A percentile compares a stretch with the other conserved stretches of the same genome.
Evolutionary conservation across 2,329 filamentous ascomycete species (phyloP).

Genomic region (Fusarium temperatum): DNA sequence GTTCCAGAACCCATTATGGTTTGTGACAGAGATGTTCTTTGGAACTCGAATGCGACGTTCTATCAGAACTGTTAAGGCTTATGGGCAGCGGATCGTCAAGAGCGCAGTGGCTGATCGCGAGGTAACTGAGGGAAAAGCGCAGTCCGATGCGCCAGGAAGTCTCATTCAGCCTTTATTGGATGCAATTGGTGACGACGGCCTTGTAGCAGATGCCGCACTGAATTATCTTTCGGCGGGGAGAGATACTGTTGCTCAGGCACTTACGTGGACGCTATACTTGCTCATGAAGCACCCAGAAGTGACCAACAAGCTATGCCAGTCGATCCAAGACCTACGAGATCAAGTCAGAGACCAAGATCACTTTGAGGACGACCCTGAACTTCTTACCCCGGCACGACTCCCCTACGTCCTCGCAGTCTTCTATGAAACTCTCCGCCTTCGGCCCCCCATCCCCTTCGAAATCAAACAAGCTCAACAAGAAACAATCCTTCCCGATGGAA

Average conservation of each 20-base stretch:
- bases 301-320: slow-evolving; percentile 53
- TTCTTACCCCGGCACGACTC: slow-evolving; percentile 54
- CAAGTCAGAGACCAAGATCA: background rate
- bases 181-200: slow-evolving; percentile 60
- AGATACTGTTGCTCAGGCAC: slow-evolving; percentile 71
- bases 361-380: slow-evolving; percentile 24
- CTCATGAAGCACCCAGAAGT: slow-evolving; percentile 61
- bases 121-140: background rate
- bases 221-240: slow-evolving; percentile 73
- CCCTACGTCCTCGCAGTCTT: slow-evolving; percentile 70
- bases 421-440: slow-evolving; percentile 69
- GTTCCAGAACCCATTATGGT: slow-evolving; percentile 73
- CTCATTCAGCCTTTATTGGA: slow-evolving; percentile 70
- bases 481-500: slow-evolving; percentile 68
- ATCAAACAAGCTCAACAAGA: slow-evolving; percentile 66
- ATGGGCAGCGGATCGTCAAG: slow-evolving; percentile 66
- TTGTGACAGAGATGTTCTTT: slow-evolving; percentile 64
- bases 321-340: slow-evolving; percentile 46
- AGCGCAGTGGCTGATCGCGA: slow-evolving; percentile 56
- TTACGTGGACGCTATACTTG: slow-evolving; percentile 72
- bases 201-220: slow-evolving; percentile 69
- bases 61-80: slow-evolving; percentile 60
- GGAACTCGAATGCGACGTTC: slow-evolving; percentile 57
- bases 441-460: slow-evolving; percentile 72
- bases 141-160: slow-evolving; percentile 56